Base-by-base conservation (phyloP, 2,329 filamentous ascomycete species). In the Sclerotinia trifoliorum region DNA sequence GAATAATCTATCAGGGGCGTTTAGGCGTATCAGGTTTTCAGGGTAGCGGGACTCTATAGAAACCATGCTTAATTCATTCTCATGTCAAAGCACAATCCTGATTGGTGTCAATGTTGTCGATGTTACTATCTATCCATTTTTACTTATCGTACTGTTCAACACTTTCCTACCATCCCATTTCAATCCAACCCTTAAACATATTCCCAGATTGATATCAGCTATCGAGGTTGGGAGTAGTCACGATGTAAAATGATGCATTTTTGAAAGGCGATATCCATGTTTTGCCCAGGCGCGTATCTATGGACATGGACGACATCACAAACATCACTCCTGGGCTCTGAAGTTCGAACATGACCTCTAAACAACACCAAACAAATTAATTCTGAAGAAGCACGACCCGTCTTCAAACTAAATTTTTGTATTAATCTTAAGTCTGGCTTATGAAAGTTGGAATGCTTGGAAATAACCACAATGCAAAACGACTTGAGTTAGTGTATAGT, bases 1-100 rank as follows among this genome's bases (percentile, higher is more conserved):
- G 55, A 66, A 61, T 17, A 42, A 49, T 19, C 44, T 42, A 49
- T 24, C 21, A 24, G 21, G 44, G 55, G 32, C 42, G 35, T 26
- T 51, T 17, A 44, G 48, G 56, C 35, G 52, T 51, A 32, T 54
- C 8, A 26, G 65, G 65, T 48, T 35, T 67, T 62, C 42, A 24
- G 46, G 32, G 64, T 35, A 66, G 44, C 11, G n/a, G 54, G 21
- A 21, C 13, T 32, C 26, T 68, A 48, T 60, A 60, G 39, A 64
- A 21, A 46, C 56, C 32, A 52, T 17, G 26, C 48, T 51, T 21
- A 51, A 62, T 62, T 35, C 15, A 26, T 62, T 62, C 15, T 51
- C 8, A 51, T 62, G 8, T 48, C 60, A 39, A 15, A 62, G 19
- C 17, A 17, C 21, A 62, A 62, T 35, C 15, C 39, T 26, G n/a